These are phyloP conservation scores for Musa beccarii DNA, from an alignment of 176 grass and related monocot genomes.

Conservation along the genomic window DNA sequence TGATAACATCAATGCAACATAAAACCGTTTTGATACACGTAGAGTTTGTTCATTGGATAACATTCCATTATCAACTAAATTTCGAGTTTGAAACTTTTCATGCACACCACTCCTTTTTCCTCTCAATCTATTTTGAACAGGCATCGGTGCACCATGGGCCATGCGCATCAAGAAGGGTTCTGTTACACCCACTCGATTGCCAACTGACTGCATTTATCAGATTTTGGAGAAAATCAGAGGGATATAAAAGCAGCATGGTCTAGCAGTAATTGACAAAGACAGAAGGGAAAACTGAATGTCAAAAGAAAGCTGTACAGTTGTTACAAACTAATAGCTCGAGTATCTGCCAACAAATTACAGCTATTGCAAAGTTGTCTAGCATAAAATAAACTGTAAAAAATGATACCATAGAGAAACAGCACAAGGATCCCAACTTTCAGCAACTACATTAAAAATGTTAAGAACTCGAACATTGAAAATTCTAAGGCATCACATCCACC, in stretches of 20 bases:
- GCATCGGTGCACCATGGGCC: conserved; percentile 67
- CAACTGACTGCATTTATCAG: conserved; percentile 54
- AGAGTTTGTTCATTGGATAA: conserved; percentile 54
- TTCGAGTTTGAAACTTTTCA: conserved; percentile 20
- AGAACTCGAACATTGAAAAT: background rate
- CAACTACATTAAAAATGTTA: background rate
- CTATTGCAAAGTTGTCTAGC: background rate
- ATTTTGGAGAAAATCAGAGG: background rate
- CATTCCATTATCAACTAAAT: conserved; percentile 19
- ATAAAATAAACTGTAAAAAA: background rate
- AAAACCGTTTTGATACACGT: conserved; percentile 87
- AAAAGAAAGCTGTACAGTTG: too few species aligned
- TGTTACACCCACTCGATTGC: conserved; percentile 70
- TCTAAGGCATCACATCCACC: background rate
- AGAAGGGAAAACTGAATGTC: too few species aligned
- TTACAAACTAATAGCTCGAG: too few species aligned
- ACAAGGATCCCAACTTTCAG: background rate
- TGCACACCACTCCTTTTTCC: conserved; percentile 24
- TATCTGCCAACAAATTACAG: background rate
- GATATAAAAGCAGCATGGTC: background rate
- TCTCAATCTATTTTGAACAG: conserved; percentile 42
- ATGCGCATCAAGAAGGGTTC: conserved; percentile 95
- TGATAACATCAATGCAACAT: conserved; percentile 88
- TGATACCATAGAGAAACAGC: background rate
- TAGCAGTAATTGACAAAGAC: background rate